These are phyloP conservation scores for Basipetospora chlamydospora DNA, from an alignment of 2,329 filamentous ascomycete genomes.

Conservation along the genomic window DNA sequence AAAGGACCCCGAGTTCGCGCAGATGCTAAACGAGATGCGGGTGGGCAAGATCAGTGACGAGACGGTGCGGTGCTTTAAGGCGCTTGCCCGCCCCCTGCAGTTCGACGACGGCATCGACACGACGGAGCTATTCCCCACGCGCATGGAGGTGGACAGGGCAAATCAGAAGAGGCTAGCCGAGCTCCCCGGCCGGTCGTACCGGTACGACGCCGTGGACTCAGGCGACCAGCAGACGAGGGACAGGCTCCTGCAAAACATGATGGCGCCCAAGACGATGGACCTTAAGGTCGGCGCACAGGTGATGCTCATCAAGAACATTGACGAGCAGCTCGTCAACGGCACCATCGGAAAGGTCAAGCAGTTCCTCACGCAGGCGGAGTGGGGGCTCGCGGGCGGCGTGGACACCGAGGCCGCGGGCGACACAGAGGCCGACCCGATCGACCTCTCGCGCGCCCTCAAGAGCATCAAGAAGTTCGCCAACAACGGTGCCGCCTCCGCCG, in stretches of 20 bases:
- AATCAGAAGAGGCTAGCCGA: constrained; percentile 61
- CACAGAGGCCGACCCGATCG: constrained; percentile 23
- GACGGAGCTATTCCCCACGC: constrained; percentile 87
- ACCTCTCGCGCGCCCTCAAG: constrained; percentile 35
- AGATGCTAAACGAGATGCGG: constrained; percentile 97
- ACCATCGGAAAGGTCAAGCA: constrained; percentile 74
- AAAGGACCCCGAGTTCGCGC: constrained; percentile 73
- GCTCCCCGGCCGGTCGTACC: constrained; percentile 52
- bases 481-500: constrained; percentile 19
- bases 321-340: constrained; percentile 85
- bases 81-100: constrained; percentile 53
- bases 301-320: constrained; percentile 99
- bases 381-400: constrained; percentile 24
- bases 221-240: constrained; percentile 62
- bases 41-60: constrained; percentile 65
- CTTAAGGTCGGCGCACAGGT: constrained; percentile 90
- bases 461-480: constrained; percentile 39
- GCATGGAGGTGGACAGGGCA: constrained; percentile 75
- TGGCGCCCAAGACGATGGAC: constrained; percentile 69
- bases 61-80: constrained; percentile 64
- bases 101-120: constrained; percentile 55
- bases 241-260: constrained; percentile 73
- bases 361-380: constrained; percentile 47
- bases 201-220: constrained; percentile 60
- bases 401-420: too few species aligned